Evolutionary conservation across 2,329 filamentous ascomycete species (phyloP).

Genomic region (Talaromyces sp.): DNA sequence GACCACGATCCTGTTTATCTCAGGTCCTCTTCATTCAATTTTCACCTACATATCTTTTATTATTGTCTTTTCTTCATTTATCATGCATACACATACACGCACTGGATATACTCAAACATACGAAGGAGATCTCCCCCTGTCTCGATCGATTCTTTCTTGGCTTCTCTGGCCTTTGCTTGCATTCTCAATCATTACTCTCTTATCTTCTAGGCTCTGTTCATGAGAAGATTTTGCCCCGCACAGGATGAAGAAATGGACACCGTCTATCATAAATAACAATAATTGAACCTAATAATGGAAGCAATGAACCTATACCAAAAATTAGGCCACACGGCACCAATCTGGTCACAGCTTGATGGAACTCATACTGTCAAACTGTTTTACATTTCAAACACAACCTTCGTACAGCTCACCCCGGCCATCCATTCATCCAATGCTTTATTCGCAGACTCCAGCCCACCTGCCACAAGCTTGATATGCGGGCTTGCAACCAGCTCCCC

Average conservation of each 20-base stretch:
- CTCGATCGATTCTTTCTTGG: not conserved
- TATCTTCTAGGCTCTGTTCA: too few relatives aligned
- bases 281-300: not conserved
- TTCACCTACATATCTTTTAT: not conserved
- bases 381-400: not conserved
- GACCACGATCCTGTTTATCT: not conserved
- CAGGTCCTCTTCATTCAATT: not conserved
- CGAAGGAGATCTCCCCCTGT: constrained; percentile 21
- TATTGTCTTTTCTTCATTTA: constrained; percentile 3
- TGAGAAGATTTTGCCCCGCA: too few relatives aligned
- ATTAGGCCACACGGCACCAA: too few relatives aligned
- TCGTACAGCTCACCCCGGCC: not conserved
- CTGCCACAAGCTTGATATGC: not conserved
- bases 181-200: too few relatives aligned
- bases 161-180: too few relatives aligned
- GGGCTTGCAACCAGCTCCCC: not conserved
- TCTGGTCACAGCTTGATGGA: not conserved
- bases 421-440: not conserved
- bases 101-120: constrained; percentile 24
- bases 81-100: constrained; percentile 10
- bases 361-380: not conserved
- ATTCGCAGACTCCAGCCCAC: not conserved
- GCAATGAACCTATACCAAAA: not conserved
- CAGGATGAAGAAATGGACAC: not conserved
- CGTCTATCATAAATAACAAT: too few relatives aligned